Percentiles rank a stretch among this genome's conserved stretches.
phyloP scores from a whole-genome alignment of 768 basidiomycete genomes.

The Polyporus arcularius region DNA sequence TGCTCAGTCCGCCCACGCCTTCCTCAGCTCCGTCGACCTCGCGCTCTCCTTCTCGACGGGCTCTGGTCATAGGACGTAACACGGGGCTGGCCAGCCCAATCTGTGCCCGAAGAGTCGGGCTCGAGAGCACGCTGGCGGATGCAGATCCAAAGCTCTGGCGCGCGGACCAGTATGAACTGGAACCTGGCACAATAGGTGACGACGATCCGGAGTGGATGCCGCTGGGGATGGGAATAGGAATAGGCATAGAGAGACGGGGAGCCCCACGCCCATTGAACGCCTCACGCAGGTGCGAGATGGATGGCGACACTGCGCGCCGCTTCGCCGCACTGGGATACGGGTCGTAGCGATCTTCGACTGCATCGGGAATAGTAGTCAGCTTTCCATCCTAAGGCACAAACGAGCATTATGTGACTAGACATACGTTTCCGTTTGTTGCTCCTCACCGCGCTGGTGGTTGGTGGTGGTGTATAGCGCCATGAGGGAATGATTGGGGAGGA shows the following conservation, averaged over 20 bases:
- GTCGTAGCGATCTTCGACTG: constrained; percentile 85
- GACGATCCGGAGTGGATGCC: constrained; percentile 64
- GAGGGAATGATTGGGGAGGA: constrained; percentile 69
- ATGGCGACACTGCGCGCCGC: constrained; percentile 82
- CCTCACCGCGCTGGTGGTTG: constrained; percentile 68
- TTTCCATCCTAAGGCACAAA: neutral
- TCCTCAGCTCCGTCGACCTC: constrained; percentile 82
- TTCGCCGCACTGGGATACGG: constrained; percentile 79
- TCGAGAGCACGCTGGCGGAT: constrained; percentile 60
- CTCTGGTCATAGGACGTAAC: constrained; percentile 59
- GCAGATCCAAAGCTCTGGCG: constrained; percentile 41
- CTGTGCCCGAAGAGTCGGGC: constrained; percentile 72
- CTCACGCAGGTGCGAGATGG: constrained; percentile 67
- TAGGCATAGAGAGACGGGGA: constrained; percentile 31
- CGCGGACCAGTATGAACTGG: constrained; percentile 46
- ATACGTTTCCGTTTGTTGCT: constrained; percentile 82
- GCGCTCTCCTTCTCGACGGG: constrained; percentile 49
- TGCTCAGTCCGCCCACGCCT: constrained; percentile 65
- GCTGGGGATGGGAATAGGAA: constrained; percentile 69
- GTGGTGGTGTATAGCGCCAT: constrained; percentile 84
- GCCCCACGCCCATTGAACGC: constrained; percentile 47
- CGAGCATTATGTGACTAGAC: constrained; percentile 22
- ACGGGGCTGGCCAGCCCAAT: constrained; percentile 78
- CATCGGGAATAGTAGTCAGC: constrained; percentile 9
- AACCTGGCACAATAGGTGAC: constrained; percentile 65